Base-by-base conservation (phyloP, 257 asterid species). In the Petrea volubilis region DNA sequence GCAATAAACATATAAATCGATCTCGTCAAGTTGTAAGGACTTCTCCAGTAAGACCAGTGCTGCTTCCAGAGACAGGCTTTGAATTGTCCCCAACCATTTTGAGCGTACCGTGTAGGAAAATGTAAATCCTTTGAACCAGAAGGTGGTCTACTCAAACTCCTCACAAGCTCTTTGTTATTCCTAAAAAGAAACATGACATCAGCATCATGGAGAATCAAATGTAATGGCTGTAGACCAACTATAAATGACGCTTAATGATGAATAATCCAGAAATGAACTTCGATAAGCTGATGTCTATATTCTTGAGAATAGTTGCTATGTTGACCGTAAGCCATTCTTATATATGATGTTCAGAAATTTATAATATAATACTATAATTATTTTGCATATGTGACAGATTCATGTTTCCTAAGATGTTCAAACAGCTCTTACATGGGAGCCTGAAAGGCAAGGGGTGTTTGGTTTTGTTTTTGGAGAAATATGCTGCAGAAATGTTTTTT, bases 31-130 rank as follows among this genome's bases (percentile, higher is more conserved):
- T 72, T 72, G 77, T 72, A 72, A 51, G 77, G 77, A 55, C 77
- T 72, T 63, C 77, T 72, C 77, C 71, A 72, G 41, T 72, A 72
- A 28, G 77, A 72, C 77, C 63, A 72, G n/a, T 72, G 40, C 56
- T 72, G 77, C 63, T 72, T 72, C 77, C 77, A 72, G 33, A 72
- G 65, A 56, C 77, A 72, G 10, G 64, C 17, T 72, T 62, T 72
- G 65, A 72, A 72, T 20, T 72, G 77, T 63, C 49, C 58, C 71
- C 77, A 72, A 29, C 66, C 59, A 51, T 41, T 72, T 64, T 72
- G 77, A 4, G 77, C 25, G 65, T 50, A 72, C 24, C 50, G 44
- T 0, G 77, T 72, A 2, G 57, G 59, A 27, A 72, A 72, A 63
- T 72, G 65, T 53, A 72, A 28, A 31, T 72, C 71, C 36, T 40